Conservation (phyloP, 192 early-diverging fungal species). For the Coemansia asiatica region DNA sequence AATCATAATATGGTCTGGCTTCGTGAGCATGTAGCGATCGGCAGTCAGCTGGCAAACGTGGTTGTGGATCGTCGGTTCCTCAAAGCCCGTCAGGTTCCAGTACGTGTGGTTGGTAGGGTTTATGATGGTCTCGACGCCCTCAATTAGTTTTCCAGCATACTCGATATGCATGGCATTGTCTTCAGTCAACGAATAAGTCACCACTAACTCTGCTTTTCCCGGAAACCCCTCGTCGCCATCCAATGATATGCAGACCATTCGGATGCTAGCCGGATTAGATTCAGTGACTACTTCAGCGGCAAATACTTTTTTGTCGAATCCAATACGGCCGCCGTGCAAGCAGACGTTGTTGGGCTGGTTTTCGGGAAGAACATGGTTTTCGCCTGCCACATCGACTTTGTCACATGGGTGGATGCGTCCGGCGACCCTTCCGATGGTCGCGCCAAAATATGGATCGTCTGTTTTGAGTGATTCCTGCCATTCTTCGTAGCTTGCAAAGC, state of each 20-base stretch:
- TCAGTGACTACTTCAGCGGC: conserved; percentile 40
- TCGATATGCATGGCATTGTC: conserved; percentile 57
- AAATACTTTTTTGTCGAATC: conserved; percentile 75
- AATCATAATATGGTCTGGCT: conserved; percentile 58
- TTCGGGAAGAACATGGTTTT: conserved; percentile 57
- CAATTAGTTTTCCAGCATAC: conserved; percentile 48
- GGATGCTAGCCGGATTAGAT: conserved; percentile 54
- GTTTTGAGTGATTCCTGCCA: conserved; percentile 50
- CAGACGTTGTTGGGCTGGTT: conserved; percentile 74
- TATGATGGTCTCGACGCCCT: conserved; percentile 59
- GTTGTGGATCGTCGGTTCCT: conserved; percentile 52
- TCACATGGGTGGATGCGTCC: conserved; percentile 59
- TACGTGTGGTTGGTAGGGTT: conserved; percentile 88
- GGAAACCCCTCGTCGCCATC: conserved; percentile 84
- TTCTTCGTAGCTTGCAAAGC: conserved; percentile 65
- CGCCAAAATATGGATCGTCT: conserved; percentile 76
- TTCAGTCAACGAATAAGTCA: conserved; percentile 63
- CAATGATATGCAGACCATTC: conserved; percentile 59
- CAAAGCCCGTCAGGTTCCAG: conserved; percentile 81
- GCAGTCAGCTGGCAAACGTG: conserved; percentile 58
- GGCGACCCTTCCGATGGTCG: conserved; percentile 72
- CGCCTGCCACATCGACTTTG: conserved; percentile 63
- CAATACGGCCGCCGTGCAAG: conserved; percentile 76
- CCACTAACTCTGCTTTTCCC: conserved; percentile 59
- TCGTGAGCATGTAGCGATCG: conserved; percentile 56